phyloP scores from a whole-genome alignment of 345 rosid genomes.

The Eucalyptus polyanthemos region DNA sequence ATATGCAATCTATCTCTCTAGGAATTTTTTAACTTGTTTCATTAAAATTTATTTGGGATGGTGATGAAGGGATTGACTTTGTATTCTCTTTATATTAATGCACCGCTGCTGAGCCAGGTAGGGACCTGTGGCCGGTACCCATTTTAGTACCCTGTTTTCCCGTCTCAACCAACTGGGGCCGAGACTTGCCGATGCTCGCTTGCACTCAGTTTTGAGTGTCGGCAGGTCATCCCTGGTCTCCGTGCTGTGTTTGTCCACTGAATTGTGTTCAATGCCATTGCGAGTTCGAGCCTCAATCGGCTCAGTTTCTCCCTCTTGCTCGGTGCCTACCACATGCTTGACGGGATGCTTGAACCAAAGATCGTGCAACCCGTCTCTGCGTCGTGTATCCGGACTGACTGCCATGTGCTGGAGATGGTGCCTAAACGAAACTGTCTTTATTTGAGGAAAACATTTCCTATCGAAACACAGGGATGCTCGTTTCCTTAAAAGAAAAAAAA shows the following conservation, averaged over 20 bases:
- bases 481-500: not conserved
- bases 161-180: not conserved
- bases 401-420: not conserved
- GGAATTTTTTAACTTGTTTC: not conserved
- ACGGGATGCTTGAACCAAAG: not conserved
- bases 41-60: not conserved
- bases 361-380: not conserved
- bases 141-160: not conserved
- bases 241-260: not conserved
- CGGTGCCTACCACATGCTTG: not conserved
- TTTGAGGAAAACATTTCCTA: too few relatives aligned
- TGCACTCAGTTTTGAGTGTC: not conserved
- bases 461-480: not conserved
- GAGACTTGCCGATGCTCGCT: not conserved
- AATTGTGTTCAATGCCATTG: not conserved
- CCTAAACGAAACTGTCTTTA: too few relatives aligned
- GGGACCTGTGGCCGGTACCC: not conserved
- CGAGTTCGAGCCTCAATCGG: not conserved
- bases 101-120: fast-evolving
- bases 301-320: not conserved
- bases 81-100: not conserved
- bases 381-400: not conserved
- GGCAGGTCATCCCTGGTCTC: not conserved
- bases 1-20: not conserved
- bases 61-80: not conserved